Evolutionary conservation across 1,139 yeast genomes (phyloP).

Genomic region (Barnettozyma hawaiiensis): DNA sequence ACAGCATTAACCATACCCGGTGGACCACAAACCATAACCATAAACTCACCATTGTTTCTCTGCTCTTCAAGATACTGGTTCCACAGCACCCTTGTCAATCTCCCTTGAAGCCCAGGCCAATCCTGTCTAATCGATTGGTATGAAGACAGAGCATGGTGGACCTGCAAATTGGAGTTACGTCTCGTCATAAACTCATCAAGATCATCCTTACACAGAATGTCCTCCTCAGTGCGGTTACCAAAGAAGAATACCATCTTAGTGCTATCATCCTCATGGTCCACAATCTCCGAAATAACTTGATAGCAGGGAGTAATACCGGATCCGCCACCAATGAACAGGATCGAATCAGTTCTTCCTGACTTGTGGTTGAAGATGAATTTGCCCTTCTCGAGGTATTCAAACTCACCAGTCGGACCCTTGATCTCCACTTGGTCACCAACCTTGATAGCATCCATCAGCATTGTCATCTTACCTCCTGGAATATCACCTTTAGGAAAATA

Average conservation of each 20-base stretch:
- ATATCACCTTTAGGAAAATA: constrained; percentile 27
- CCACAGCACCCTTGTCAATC: constrained; percentile 15
- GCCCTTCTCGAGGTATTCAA: constrained; percentile 47
- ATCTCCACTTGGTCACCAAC: constrained; percentile 29
- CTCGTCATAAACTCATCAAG: constrained; percentile 34
- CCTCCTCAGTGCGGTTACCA: constrained; percentile 41
- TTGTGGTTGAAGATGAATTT: constrained; percentile 13
- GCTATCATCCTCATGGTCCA: constrained; percentile 40
- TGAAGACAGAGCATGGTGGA: constrained; percentile 42
- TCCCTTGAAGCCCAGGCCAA: constrained; percentile 37
- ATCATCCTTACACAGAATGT: constrained; percentile 44
- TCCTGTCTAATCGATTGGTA: constrained; percentile 29
- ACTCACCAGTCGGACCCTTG: constrained; percentile 58
- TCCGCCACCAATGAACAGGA: constrained; percentile 54
- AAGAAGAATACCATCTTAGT: constrained; percentile 43
- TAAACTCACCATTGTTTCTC: constrained; percentile 15
- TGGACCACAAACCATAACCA: constrained; percentile 45
- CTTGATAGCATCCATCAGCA: constrained; percentile 22
- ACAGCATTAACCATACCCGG: constrained; percentile 46
- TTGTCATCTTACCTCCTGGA: constrained; percentile 30
- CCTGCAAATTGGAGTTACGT: constrained; percentile 38
- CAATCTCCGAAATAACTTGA: constrained; percentile 44
- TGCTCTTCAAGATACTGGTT: constrained; percentile 16
- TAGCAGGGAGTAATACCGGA: constrained; percentile 54
- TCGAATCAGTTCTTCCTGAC: constrained; percentile 31